A percentile compares a stretch with the other conserved stretches of the same genome.
Evolutionary conservation across 148 eudicot species (phyloP).

Genomic region (Diospyros kaki): DNA sequence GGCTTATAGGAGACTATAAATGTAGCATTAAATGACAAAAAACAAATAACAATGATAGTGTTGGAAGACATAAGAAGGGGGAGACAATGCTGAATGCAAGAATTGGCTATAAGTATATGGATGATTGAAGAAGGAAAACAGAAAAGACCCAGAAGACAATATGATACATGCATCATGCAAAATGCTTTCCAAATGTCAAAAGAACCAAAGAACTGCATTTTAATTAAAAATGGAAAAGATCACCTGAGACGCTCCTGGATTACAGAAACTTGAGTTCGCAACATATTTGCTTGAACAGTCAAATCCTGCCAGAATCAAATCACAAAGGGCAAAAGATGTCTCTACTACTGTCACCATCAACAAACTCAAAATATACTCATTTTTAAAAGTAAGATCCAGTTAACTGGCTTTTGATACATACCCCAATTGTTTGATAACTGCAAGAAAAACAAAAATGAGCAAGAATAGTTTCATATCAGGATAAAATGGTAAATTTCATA

Average conservation of each 20-base stretch:
- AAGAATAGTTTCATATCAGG: background rate
- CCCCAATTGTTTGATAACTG: constrained; percentile 21
- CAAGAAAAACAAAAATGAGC: background rate
- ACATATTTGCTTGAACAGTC: constrained; percentile 14
- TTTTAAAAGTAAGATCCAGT: background rate
- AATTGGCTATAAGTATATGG: background rate
- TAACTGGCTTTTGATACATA: constrained; percentile 6
- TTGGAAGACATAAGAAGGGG: background rate
- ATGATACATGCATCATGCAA: background rate
- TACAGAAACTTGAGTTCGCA: constrained; percentile 15
- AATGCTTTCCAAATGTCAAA: background rate
- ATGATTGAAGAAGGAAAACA: background rate
- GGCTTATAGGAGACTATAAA: no score
- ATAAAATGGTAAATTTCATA: background rate
- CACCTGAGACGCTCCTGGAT: constrained; percentile 21
- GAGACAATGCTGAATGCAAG: background rate
- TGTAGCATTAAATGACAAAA: no score
- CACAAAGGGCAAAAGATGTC: background rate
- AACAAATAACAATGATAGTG: background rate
- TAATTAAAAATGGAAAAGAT: background rate
- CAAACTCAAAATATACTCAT: background rate
- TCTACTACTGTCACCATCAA: background rate
- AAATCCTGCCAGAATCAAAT: constrained; percentile 18
- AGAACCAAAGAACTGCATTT: background rate
- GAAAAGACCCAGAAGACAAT: background rate